Base-by-base conservation (phyloP, 257 asterid species). In the Penstemon davidsonii region DNA sequence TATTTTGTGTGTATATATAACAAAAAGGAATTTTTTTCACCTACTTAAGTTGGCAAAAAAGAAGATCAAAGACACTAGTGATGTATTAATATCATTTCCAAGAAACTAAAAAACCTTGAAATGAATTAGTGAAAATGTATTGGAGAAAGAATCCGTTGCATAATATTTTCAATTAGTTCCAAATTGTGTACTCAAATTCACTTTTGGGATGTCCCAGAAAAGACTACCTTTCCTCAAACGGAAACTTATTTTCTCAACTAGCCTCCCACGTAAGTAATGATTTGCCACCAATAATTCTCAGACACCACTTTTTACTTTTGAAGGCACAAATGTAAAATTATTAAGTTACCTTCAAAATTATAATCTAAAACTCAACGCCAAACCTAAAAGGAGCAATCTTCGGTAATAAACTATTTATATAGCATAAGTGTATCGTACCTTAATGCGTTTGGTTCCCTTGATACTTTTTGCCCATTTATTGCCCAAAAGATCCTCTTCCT, bases 401-500 rank as follows among this genome's bases (percentile, higher is more conserved):
- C 2, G 33, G 33, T 25, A 25, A 25, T 25, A 55, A 55, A 61
- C 3, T 53, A 40, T 33, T 11, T 19, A 19, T 18, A 55, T 42
- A 68, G n/a, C 9, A 4, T 37, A 42, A 45, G 53, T 9, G 9
- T 42, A 71, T 71, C 83, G 79, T 76, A 57, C 88, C 87, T 84
- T 77, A 51, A 79, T 67, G 47, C 45, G 73, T 63, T 84, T 81
- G 63, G 86, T 58, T 19, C 79, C 82, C 80, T 81, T 84, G 79
- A 84, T 81, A 61, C 68, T 74, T 79, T 58, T 81, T 1, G 87
- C 89, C 89, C 89, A 84, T 70, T 64, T 84, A 76, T 84, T 84
- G 50, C 87, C 89, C 4, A 79, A 77, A 55, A 82, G 85, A 73
- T 84, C 89, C 8, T 68, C 87, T 12, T 81, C 75, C 82, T 67